These are phyloP conservation scores for Aspergillus hortae DNA, from an alignment of 2,329 filamentous ascomycete genomes.

Conservation along the genomic window DNA sequence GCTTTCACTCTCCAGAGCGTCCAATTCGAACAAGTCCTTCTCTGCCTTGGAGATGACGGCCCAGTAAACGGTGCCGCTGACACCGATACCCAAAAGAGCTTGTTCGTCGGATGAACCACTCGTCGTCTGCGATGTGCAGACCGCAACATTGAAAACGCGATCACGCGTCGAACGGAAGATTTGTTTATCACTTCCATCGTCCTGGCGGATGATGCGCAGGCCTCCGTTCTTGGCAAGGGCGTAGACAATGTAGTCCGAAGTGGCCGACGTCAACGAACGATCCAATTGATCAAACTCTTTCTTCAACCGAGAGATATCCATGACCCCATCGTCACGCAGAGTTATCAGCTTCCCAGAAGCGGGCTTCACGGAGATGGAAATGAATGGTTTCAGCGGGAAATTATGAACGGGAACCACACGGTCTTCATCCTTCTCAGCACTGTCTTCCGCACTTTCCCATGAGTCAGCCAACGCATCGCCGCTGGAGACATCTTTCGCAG, in stretches of 20 bases:
- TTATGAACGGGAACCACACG: slow-evolving; percentile 78
- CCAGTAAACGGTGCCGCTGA: slow-evolving; percentile 98
- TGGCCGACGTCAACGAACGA: slow-evolving; percentile 84
- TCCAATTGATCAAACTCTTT: slow-evolving; percentile 98
- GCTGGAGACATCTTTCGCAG: slow-evolving; percentile 52
- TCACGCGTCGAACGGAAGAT: slow-evolving; percentile 89
- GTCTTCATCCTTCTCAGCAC: slow-evolving; percentile 62
- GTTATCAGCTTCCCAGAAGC: slow-evolving; percentile 48
- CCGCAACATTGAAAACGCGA: slow-evolving; percentile 88
- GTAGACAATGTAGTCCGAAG: slow-evolving; percentile 88
- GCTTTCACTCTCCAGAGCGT: slow-evolving; percentile 76
- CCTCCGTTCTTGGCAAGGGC: slow-evolving; percentile 91
- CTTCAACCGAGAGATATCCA: slow-evolving; percentile 91
- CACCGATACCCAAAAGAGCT: slow-evolving; percentile 84
- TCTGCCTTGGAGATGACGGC: slow-evolving; percentile 72
- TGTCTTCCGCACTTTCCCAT: slow-evolving; percentile 81
- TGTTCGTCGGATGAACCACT: slow-evolving; percentile 61
- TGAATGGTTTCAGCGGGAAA: slow-evolving; percentile 95
- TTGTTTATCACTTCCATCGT: slow-evolving; percentile 86
- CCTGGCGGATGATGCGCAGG: slow-evolving; percentile 88
- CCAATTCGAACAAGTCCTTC: slow-evolving; percentile 74
- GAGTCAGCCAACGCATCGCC: slow-evolving; percentile 67
- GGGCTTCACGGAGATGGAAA: slow-evolving; percentile 70
- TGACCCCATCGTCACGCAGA: slow-evolving; percentile 74
- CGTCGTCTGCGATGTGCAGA: slow-evolving; percentile 64